Percentiles rank a stretch among this genome's conserved stretches.
phyloP scores from a whole-genome alignment of 148 eudicot species.

The Amaranthus palmeri region DNA sequence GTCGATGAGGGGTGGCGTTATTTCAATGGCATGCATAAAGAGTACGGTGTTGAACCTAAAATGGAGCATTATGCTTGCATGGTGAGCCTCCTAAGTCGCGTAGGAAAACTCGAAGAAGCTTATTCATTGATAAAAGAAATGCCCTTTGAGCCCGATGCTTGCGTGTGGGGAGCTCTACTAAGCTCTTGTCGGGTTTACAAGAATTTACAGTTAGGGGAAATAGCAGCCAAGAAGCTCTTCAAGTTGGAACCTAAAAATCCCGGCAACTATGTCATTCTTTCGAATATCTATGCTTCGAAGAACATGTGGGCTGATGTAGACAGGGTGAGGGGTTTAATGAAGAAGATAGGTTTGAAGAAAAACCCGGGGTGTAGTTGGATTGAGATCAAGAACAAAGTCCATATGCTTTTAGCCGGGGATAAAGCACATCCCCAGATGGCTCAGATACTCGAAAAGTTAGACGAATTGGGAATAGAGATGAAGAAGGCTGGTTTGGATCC shows the following conservation, averaged over 20 bases:
- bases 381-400: slow-evolving; percentile 63
- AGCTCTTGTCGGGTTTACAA: slow-evolving; percentile 57
- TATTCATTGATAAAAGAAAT: slow-evolving; percentile 48
- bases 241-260: slow-evolving; percentile 65
- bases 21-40: slow-evolving; percentile 47
- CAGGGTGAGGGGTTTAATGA: slow-evolving; percentile 55
- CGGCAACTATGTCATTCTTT: slow-evolving; percentile 59
- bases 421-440: slow-evolving; percentile 53
- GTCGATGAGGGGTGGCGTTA: slow-evolving; percentile 42
- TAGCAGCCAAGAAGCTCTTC: slow-evolving; percentile 57
- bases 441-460: slow-evolving; percentile 43
- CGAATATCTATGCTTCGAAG: slow-evolving; percentile 62
- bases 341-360: slow-evolving; percentile 45
- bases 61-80: slow-evolving; percentile 72
- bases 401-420: slow-evolving; percentile 68
- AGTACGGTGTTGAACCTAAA: slow-evolving; percentile 45
- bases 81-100: slow-evolving; percentile 66
- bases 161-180: slow-evolving; percentile 74
- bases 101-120: slow-evolving; percentile 66
- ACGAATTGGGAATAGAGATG: slow-evolving; percentile 46
- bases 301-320: slow-evolving; percentile 55
- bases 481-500: slow-evolving; percentile 45
- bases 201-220: slow-evolving; percentile 46
- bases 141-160: slow-evolving; percentile 66
- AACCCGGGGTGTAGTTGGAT: slow-evolving; percentile 86